Base-by-base conservation (phyloP, 1,284 basidiomycete genomes). In the Coniophora puteana region DNA sequence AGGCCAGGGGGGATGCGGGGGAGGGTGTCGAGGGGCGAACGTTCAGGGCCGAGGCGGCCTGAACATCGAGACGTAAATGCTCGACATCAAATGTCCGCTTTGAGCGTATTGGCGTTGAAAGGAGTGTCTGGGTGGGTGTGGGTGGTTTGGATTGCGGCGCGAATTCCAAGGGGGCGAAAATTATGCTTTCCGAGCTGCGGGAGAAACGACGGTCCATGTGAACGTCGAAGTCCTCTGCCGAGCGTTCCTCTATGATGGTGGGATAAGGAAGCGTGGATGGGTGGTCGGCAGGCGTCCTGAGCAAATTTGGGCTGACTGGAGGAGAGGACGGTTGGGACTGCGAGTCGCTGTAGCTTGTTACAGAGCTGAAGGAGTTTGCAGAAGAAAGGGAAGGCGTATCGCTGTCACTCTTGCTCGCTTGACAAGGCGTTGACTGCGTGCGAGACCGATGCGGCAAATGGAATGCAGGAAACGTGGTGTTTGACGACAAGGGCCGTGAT, bases 331-430 rank as follows among this genome's bases (percentile, higher is more conserved):
- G 54, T 29, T 58, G 53, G 3, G 57, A 61, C 12, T 58, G 56
- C 21, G 66, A 69, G 38, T 59, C 56, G 12, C 55, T 61, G 4
- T 55, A 57, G 32, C 65, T 65, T 6, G 57, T 59, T 26, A 59
- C 39, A 2, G 71, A 72, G 44, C 67, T 70, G 43, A 49, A 53
- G 2, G 71, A 72, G 2, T 62, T 61, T 4, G 41, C 68, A 12
- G 65, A 71, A 18, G 62, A 58, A 24, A 73, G 55, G 11, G 70
- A 72, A 10, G 71, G 72, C 7, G 65, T 68, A 45, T 74, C 70
- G 26, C 65, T 66, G 44, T 68, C 61, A 32, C 63, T 65, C 20
- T 48, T 38, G 13, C 58, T 59, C 21, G 63, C 40, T 24, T 26
- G 31, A 16, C 51, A 48, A 1, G 59, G 48, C 25, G 54, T 61